Percentiles rank a stretch among this genome's conserved stretches.
phyloP scores from a whole-genome alignment of 75 land plant species.

The Pseudotsuga menziesii region DNA sequence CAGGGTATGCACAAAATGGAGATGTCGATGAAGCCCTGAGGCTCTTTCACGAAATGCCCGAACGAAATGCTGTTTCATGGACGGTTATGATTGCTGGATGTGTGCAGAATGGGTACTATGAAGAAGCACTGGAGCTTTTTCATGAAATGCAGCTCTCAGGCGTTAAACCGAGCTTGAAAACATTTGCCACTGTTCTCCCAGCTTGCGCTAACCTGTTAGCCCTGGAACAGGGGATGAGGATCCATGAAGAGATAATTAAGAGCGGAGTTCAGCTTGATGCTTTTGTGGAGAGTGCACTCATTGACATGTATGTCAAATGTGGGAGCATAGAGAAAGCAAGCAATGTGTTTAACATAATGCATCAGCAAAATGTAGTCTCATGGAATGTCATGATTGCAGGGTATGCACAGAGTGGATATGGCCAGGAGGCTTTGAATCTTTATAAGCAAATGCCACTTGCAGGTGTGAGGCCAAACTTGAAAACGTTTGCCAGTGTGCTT shows the following conservation, averaged over 20 bases:
- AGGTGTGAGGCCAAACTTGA: not conserved
- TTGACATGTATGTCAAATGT: slow-evolving; percentile 21
- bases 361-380: slow-evolving; percentile 1
- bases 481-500: slow-evolving; percentile 13
- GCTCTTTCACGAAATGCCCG: slow-evolving; percentile 39
- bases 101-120: slow-evolving; percentile 38
- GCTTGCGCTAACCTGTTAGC: not conserved
- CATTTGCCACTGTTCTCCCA: not conserved
- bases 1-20: slow-evolving; percentile 48
- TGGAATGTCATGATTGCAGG: slow-evolving; percentile 16
- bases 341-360: slow-evolving; percentile 11
- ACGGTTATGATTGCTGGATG: slow-evolving; percentile 66
- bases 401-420: slow-evolving; percentile 12
- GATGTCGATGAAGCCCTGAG: slow-evolving; percentile 27
- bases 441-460: slow-evolving; percentile 9
- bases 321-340: not conserved
- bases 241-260: not conserved
- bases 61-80: slow-evolving; percentile 57
- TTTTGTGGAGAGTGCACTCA: not conserved
- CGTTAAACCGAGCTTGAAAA: not conserved
- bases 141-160: slow-evolving; percentile 31
- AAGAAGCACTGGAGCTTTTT: slow-evolving; percentile 50
- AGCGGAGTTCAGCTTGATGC: not conserved
- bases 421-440: not conserved
- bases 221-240: not conserved